Base-by-base conservation (phyloP, 345 rosid genomes). In the Turritis glabra region DNA sequence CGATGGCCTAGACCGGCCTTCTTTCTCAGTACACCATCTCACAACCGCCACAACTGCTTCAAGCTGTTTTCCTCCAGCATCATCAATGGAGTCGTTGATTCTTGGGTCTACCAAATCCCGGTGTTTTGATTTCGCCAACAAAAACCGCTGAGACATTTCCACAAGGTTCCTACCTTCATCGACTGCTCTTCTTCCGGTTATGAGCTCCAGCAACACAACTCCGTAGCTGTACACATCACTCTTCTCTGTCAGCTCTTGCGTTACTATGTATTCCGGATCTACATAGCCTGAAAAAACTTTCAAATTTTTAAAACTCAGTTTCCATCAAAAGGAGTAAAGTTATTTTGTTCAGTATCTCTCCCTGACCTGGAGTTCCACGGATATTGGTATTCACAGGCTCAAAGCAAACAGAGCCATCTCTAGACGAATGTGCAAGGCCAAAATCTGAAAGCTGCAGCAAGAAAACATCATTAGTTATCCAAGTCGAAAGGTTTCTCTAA, bases 161-260 rank as follows among this genome's bases (percentile, higher is more conserved):
- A 94, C 88, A 74, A 94, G 83, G 64, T 85, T 87, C 82, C 57
- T 85, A 54, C 85, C 86, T 69, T 91, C 96, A 54, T 91, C 88
- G 13, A 91, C 79, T 3, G 92, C 98, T 72, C 82, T 77, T 65
- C 83, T 88, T 38, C 80, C 96, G 0, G 97, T 91, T 67, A 94
- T 80, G 32, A 91, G 80, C 81, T 94, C 98, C 64, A 94, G 64
- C 66, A 94, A 82, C 40, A 94, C 77, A 51, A 94, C 97, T 13
- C 98, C 98, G 2, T 83, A 91, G 85, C 98, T 88, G 73, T 94
- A 91, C 12, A 91, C 76, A 75, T 91, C 97, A 60, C 96, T 91
- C 81, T 91, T 94, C 82, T 91, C 91, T 0, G 92, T 94, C 68
- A 91, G 92, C 79, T 94, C 89, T 75, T 87, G 89, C n/a, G 93